These are phyloP conservation scores for Glycine latifolia DNA, from an alignment of 306 rosid species.

Conservation along the genomic window DNA sequence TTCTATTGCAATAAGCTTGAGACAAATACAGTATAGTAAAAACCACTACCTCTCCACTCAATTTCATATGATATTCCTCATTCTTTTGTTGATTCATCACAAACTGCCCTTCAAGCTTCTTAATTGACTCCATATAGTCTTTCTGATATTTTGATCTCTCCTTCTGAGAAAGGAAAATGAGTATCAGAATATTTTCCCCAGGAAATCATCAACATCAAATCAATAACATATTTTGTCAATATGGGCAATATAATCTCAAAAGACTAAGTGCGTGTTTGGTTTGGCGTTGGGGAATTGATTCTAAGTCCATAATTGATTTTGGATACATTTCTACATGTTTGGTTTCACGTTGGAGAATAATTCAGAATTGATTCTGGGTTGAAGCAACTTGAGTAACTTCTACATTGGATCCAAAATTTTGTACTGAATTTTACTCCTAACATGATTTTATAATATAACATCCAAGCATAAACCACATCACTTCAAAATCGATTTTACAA, in stretches of 20 bases:
- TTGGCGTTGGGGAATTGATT: no score
- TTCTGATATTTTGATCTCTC: slow-evolving; percentile 86
- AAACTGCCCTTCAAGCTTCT: slow-evolving; percentile 90
- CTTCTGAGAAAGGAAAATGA: slow-evolving; percentile 61
- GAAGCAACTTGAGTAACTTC: no score
- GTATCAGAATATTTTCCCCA: slow-evolving; percentile 38
- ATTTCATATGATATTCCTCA: slow-evolving; percentile 54
- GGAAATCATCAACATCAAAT: slow-evolving; percentile 34
- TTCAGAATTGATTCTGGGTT: no score
- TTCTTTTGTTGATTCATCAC: slow-evolving; percentile 63
- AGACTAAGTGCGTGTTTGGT: background rate
- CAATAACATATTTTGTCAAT: slow-evolving; percentile 35
- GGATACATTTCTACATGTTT: no score
- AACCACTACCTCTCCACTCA: slow-evolving; percentile 53
- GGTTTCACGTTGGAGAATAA: no score
- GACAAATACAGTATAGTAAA: slow-evolving; percentile 26
- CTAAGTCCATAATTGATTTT: no score
- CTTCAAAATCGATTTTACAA: no score
- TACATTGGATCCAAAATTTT: no score
- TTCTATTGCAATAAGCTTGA: background rate
- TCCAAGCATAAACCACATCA: no score
- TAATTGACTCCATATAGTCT: slow-evolving; percentile 89
- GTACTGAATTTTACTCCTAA: no score
- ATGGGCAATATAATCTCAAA: slow-evolving; percentile 19
- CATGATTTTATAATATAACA: no score